Percentiles rank a stretch among this genome's conserved stretches.
These are phyloP conservation scores for Coprinopsis sp. DNA, from an alignment of 768 basidiomycete genomes.

Conservation along the genomic window DNA sequence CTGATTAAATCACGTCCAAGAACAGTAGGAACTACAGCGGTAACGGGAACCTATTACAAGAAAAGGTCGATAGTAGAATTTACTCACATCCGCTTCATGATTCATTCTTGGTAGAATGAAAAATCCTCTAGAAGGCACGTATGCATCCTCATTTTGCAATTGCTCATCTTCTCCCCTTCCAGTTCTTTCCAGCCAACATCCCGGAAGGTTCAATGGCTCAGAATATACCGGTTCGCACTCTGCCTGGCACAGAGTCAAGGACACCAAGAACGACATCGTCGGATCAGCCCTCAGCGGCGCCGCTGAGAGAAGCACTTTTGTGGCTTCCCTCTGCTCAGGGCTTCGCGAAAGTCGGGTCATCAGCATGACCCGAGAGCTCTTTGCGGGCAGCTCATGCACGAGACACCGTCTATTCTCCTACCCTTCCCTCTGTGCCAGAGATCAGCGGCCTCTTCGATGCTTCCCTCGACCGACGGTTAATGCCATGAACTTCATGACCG, in stretches of 20 bases:
- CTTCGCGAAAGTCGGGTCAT: neutral
- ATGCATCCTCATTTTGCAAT: too few relatives aligned
- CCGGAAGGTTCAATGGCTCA: too few relatives aligned
- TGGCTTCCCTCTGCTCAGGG: neutral
- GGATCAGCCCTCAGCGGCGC: conserved; percentile 2
- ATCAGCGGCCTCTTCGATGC: neutral
- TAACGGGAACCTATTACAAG: too few relatives aligned
- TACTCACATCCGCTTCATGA: too few relatives aligned
- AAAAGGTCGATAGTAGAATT: too few relatives aligned
- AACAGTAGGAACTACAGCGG: too few relatives aligned
- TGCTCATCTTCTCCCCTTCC: too few relatives aligned
- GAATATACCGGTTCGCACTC: too few relatives aligned
- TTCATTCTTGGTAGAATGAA: too few relatives aligned
- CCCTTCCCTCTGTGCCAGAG: neutral
- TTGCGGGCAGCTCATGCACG: neutral
- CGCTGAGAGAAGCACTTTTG: conserved; percentile 2
- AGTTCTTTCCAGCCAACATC: too few relatives aligned
- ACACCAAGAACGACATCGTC: neutral
- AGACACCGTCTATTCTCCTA: neutral
- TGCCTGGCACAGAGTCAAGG: neutral
- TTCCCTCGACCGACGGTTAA: neutral
- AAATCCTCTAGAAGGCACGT: too few relatives aligned
- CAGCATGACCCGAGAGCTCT: neutral
- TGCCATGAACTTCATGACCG: neutral
- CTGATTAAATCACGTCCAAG: too few relatives aligned